A percentile compares a stretch with the other conserved stretches of the same genome.
phyloP scores from a whole-genome alignment of 768 basidiomycete genomes.

The Termitomyces sp. region DNA sequence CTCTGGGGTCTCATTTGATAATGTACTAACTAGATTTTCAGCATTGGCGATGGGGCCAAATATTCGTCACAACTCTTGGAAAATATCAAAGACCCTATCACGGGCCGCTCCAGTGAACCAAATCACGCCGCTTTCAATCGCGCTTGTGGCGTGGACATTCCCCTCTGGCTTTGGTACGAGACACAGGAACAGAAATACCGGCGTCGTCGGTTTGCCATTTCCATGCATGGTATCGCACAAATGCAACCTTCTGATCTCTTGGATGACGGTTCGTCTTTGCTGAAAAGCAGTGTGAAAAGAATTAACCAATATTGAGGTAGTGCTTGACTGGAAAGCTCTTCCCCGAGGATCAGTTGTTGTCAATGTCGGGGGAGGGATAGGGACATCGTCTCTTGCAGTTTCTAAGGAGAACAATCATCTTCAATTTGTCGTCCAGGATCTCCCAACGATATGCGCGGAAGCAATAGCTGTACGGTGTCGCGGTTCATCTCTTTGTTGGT shows the following conservation, averaged over 20 bases:
- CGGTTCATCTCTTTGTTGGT: background rate
- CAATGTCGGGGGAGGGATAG: too few species aligned
- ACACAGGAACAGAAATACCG: too few species aligned
- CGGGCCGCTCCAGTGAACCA: conserved; percentile 14
- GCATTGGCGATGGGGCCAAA: conserved; percentile 18
- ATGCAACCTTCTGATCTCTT: background rate
- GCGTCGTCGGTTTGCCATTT: background rate
- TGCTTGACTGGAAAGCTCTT: conserved; percentile 19
- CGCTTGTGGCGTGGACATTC: background rate
- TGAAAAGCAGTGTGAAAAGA: too few species aligned
- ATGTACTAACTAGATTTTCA: conserved; percentile 1
- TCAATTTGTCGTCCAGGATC: conserved; percentile 22
- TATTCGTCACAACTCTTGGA: conserved; percentile 22
- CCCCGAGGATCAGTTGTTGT: conserved; percentile 16
- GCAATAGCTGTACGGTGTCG: conserved; percentile 7
- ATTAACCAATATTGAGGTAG: conserved; percentile 6
- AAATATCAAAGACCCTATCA: conserved; percentile 16
- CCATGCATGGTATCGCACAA: background rate
- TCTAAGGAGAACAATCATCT: conserved; percentile 15
- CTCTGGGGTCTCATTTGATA: too few species aligned
- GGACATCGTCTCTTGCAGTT: conserved; percentile 17
- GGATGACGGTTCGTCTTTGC: background rate
- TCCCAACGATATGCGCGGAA: conserved; percentile 10
- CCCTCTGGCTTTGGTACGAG: too few species aligned
- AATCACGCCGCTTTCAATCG: conserved; percentile 10